Evolutionary conservation across 176 grass and related monocot species (phyloP).

Genomic region (Rhipidocladum racemiflorum): DNA sequence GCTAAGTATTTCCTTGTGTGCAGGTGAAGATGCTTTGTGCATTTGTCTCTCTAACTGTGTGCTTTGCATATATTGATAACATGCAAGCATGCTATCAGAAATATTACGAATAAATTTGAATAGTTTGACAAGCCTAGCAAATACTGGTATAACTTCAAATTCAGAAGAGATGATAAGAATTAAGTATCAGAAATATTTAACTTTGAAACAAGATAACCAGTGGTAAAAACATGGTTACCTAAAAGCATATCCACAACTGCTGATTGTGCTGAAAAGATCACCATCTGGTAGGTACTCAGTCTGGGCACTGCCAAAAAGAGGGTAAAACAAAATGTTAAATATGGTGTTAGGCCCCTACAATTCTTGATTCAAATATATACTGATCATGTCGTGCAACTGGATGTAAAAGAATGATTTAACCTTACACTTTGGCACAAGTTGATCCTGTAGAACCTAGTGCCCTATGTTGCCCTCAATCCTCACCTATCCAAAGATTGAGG

Average conservation of each 20-base stretch:
- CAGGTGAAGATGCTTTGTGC: neutral
- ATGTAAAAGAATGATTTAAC: slow-evolving; percentile 19
- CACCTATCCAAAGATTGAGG: slow-evolving; percentile 15
- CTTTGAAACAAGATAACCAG: neutral
- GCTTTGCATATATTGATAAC: neutral
- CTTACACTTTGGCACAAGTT: neutral
- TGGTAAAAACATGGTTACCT: neutral
- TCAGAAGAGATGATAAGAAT: neutral
- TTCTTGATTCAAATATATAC: slow-evolving; percentile 10
- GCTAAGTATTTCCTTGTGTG: slow-evolving; percentile 1
- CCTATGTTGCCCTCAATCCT: neutral
- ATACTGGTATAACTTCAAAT: slow-evolving; percentile 1
- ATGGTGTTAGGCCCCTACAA: neutral
- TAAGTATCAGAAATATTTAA: neutral
- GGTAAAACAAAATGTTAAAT: slow-evolving; percentile 2
- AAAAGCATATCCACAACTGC: neutral
- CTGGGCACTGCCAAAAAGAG: neutral
- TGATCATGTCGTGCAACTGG: neutral
- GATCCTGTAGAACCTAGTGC: neutral
- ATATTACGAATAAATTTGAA: neutral
- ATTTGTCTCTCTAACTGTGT: neutral
- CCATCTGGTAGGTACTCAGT: neutral
- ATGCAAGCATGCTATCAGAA: neutral
- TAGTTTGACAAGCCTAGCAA: neutral
- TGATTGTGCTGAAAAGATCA: neutral